Conservation (phyloP, 2,329 filamentous ascomycete species). For the Pezicula rhizophila region DNA sequence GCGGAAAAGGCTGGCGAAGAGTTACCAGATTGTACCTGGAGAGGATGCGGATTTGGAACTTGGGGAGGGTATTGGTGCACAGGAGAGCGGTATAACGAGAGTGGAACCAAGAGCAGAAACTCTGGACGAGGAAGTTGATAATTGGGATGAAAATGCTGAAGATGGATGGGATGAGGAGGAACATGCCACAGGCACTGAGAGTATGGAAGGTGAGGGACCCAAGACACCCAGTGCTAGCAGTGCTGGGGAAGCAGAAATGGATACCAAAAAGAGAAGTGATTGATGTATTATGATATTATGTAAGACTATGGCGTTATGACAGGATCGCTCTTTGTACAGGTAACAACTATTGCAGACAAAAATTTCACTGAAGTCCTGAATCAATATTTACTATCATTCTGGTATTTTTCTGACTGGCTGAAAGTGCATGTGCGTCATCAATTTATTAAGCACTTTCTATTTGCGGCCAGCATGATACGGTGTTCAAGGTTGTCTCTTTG, state of each 20-base stretch:
- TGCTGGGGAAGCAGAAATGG: slow-evolving; percentile 24
- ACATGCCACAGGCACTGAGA: slow-evolving; percentile 14
- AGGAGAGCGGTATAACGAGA: slow-evolving; percentile 59
- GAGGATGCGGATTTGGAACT: slow-evolving; percentile 69
- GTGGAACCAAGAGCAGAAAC: slow-evolving; percentile 32
- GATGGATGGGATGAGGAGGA: slow-evolving; percentile 56
- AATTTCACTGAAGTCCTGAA: neutral
- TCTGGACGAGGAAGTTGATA: slow-evolving; percentile 79
- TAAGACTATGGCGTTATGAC: slow-evolving; percentile 7
- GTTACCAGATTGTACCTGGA: slow-evolving; percentile 64
- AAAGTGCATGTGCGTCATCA: too few relatives aligned
- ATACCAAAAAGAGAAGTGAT: slow-evolving; percentile 26
- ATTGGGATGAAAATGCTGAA: slow-evolving; percentile 84
- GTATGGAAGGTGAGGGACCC: slow-evolving; percentile 23
- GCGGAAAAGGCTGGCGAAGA: slow-evolving; percentile 67
- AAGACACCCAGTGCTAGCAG: slow-evolving; percentile 30
- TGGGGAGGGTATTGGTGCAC: slow-evolving; percentile 49
- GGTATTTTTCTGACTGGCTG: too few relatives aligned
- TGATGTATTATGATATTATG: slow-evolving; percentile 12
- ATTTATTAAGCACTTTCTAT: too few relatives aligned
- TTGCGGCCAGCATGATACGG: too few relatives aligned
- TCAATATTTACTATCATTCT: too few relatives aligned
- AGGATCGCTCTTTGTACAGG: neutral
- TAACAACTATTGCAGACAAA: neutral
- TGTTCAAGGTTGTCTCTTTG: too few relatives aligned